Percentiles rank a stretch among this genome's conserved stretches.
Evolutionary conservation across 176 grass and related monocot species (phyloP).

Genomic region (Carex kokanica): DNA sequence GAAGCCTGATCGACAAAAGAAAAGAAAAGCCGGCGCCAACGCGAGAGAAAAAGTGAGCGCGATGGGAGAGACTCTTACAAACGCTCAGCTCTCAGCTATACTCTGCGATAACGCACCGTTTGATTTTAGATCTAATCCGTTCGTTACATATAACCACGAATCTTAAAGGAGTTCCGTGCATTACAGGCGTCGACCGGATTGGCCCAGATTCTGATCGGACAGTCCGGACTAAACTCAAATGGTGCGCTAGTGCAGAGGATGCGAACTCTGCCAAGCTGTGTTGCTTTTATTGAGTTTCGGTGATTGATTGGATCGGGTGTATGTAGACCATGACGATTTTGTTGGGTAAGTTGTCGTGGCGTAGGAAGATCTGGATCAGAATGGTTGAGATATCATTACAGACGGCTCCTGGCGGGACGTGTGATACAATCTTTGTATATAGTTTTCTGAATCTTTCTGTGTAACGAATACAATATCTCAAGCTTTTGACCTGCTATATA

Average conservation of each 20-base stretch:
- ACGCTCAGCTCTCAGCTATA: no score
- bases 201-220: no score
- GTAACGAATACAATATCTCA: neutral
- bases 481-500: neutral
- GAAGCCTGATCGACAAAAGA: neutral
- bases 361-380: neutral
- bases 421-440: neutral
- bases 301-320: neutral
- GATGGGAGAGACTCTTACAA: neutral
- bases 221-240: no score
- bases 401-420: neutral
- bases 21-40: constrained; percentile 28
- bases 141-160: no score
- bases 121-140: no score
- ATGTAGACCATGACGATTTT: neutral
- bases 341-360: neutral
- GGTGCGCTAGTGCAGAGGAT: no score
- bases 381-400: neutral
- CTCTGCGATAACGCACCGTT: no score
- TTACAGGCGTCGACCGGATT: no score
- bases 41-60: constrained; percentile 10
- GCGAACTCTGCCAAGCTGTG: no score
- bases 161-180: no score
- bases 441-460: neutral
- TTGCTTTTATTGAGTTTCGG: no score